Evolutionary conservation across 2,329 filamentous ascomycete genomes (phyloP).

Genomic region (Trichoderma pleuroti): DNA sequence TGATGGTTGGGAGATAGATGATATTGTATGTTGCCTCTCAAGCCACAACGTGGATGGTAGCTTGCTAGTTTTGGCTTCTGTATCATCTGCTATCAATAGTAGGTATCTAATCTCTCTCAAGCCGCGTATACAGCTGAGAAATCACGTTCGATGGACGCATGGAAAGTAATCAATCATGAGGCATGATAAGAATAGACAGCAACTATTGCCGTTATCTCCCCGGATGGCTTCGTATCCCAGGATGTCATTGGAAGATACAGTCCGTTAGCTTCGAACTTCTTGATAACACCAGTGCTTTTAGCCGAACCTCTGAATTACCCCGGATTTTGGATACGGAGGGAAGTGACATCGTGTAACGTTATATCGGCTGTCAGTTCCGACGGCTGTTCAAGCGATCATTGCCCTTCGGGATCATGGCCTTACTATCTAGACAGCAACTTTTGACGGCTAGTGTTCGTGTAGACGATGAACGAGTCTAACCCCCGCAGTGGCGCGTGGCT

Average conservation of each 20-base stretch:
- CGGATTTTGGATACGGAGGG: not conserved
- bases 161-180: not conserved
- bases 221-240: not conserved
- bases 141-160: not conserved
- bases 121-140: not conserved
- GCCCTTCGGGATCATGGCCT: not conserved
- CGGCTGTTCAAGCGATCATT: not conserved
- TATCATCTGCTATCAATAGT: not conserved
- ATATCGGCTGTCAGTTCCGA: not conserved
- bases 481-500: conserved; percentile 5
- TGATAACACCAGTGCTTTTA: not conserved
- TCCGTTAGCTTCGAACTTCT: not conserved
- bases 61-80: not conserved
- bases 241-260: not conserved
- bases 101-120: not conserved
- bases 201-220: conserved; percentile 1
- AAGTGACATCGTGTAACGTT: conserved; percentile 13
- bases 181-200: not conserved
- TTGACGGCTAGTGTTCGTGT: not conserved
- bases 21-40: not conserved
- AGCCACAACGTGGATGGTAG: not conserved
- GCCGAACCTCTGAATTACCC: not conserved
- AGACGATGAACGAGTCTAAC: not conserved
- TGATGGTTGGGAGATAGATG: not conserved
- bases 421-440: not conserved